A percentile compares a stretch with the other conserved stretches of the same genome.
phyloP scores from a whole-genome alignment of 2,329 filamentous ascomycete genomes.

The Fusarium sp. region DNA sequence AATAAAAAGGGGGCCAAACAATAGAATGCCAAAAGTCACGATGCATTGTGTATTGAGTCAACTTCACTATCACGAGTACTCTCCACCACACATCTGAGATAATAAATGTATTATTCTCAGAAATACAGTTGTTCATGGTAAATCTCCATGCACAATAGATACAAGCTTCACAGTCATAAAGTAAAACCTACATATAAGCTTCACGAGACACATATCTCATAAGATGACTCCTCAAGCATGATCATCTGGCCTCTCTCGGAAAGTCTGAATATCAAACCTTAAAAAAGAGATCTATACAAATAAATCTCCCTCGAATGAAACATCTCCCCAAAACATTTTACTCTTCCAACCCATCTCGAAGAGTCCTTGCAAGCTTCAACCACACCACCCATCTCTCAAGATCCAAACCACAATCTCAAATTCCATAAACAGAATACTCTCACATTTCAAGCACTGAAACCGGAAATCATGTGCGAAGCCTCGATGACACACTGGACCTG shows the following conservation, averaged over 20 bases:
- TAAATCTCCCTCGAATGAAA: background rate
- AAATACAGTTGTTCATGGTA: background rate
- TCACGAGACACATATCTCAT: background rate
- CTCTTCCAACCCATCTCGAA: background rate
- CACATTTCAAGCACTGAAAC: too few species aligned
- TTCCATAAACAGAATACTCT: too few species aligned
- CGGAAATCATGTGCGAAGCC: background rate
- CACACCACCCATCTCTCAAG: background rate
- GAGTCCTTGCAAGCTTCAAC: too few species aligned
- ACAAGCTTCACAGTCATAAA: background rate
- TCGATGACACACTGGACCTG: slow-evolving; percentile 8
- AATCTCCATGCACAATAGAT: background rate
- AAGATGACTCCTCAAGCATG: background rate
- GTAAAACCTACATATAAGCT: background rate
- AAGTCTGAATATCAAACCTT: background rate
- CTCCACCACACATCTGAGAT: too few species aligned
- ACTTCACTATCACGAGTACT: too few species aligned
- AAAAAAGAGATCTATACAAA: background rate
- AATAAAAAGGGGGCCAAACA: too few species aligned
- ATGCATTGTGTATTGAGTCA: too few species aligned
- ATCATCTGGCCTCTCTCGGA: background rate
- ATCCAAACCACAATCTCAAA: background rate
- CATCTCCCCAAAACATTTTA: background rate
- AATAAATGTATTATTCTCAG: too few species aligned
- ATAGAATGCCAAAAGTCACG: too few species aligned